Evolutionary conservation across 441 rosid genomes (phyloP), one percentile per base, ranked within the genome.

Genomic region (Croton setiger): DNA sequence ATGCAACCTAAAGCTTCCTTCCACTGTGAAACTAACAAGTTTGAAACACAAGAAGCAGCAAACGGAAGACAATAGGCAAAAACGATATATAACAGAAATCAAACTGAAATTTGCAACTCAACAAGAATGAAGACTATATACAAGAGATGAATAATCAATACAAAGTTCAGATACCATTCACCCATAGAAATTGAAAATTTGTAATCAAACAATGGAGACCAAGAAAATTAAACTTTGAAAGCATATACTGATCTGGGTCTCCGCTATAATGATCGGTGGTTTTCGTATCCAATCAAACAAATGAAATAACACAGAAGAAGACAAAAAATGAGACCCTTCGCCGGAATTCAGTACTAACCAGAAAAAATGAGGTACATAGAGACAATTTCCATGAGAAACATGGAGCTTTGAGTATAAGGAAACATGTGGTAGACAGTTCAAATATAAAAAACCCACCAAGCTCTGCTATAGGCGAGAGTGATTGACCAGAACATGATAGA

Each of bases 301-400:
- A 23, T 4, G 18, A 23, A 48, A 2, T 14, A 15, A 56, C 12
- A 31, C 9, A 37, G 5, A 48, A 7, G 37, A 41, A 8, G n/a
- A 35, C 35, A 31, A 27, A 20, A 72, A 61, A 17, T 15, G 54
- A 67, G 43, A 60, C 36, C 48, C 63, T 12, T 55, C 9, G 35
- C 41, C 17, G 35, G 55, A 66, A 44, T 49, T 59, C 23, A 51
- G 20, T 31, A 51, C 27, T 20, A 67, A 35, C 21, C 51, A 9
- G 14, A 39, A 53, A 55, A 55, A 31, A 44, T 13, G 11, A 67
- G 45, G 41, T 52, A 56, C 33, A n/a, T 54, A 9, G 9, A 27
- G 23, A 57, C 57, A 49, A 71, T 33, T 59, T 56, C 33, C 36
- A 27, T 17, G 67, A 44, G 49, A 57, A 57, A 49, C 69, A 64